A percentile compares a stretch with the other conserved stretches of the same genome.
phyloP scores from a whole-genome alignment of 169 alveolate genomes.

The Eimeria sp. region DNA sequence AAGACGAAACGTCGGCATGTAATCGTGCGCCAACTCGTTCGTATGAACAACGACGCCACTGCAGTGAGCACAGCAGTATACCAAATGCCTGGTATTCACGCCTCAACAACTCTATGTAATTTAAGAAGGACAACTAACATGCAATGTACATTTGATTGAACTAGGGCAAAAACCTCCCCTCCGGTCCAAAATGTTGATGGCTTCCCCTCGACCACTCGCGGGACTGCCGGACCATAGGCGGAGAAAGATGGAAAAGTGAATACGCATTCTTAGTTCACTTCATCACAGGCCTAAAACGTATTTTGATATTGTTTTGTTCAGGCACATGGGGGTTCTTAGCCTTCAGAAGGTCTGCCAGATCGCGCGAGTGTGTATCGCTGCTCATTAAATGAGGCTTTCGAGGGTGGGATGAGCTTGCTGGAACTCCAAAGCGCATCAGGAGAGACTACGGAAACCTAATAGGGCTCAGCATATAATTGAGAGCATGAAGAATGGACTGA shows the following conservation, averaged over 20 bases:
- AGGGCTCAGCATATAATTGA: neutral
- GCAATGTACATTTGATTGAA: neutral
- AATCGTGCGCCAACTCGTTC: neutral
- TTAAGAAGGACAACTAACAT: neutral
- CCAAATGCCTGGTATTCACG: fast-evolving
- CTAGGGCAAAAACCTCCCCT: neutral
- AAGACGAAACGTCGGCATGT: neutral
- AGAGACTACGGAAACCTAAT: neutral
- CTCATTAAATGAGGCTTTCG: neutral
- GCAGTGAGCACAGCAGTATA: neutral
- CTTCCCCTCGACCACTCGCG: neutral
- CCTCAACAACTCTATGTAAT: neutral
- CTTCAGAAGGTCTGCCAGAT: too few species aligned
- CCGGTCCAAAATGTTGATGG: neutral
- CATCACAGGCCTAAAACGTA: neutral
- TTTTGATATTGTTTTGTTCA: too few species aligned
- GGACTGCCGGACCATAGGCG: neutral
- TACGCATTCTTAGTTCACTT: neutral
- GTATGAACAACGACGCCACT: neutral
- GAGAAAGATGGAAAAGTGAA: neutral
- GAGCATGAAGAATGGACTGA: neutral
- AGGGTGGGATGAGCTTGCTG: neutral
- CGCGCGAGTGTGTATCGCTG: too few species aligned
- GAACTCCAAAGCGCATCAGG: too few species aligned
- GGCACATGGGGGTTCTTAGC: too few species aligned